Base-by-base conservation (phyloP, 192 early-diverging fungal genomes). In the Coemansia sp. region DNA sequence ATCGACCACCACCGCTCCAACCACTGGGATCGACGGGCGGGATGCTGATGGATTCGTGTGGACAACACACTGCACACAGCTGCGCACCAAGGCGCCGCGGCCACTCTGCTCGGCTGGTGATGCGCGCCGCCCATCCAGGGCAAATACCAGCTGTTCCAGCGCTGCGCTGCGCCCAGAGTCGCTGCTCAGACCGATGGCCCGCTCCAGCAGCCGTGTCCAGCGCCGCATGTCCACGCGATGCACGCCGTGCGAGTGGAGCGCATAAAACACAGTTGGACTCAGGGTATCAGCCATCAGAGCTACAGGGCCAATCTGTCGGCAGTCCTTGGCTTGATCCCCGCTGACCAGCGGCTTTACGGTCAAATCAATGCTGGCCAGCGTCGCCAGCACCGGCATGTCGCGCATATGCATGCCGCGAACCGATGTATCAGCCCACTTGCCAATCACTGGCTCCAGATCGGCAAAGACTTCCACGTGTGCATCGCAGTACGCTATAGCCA, bases 191-290 rank as follows among this genome's bases (percentile, higher is more conserved):
- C 71, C 72, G 35, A 81, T 60, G 8, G 78, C 72, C 5, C 41
- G 48, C 41, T 70, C 72, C 19, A 81, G 56, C 52, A 75, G 65
- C 32, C 29, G 29, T 24, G 69, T 62, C 88, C 90, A 91, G 54
- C 72, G 70, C 14, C 80, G 72, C 29, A 89, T 75, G 21, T 83
- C 82, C 5, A 92, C 70, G 11, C 83, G 81, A 66, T 93, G 89
- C 2, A 85, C 87, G 47, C 91, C 93, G 47, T 76, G 76, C 21
- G 82, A 66, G 59, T 94, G 91, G 38, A 89, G 86, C 5, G 85
- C 74, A 59, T 88, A 94, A 52, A 90, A 87, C 15, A 83, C 82
- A 23, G 87, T 79, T 25, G 81, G 66, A 47, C 87, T 88, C 49
- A 85, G 69, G 7, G 85, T 67, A 60, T 94, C 91, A 0, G 66